Evolutionary conservation across 2,329 filamentous ascomycete species (phyloP).

Genomic region (Botrytis fragariae): DNA sequence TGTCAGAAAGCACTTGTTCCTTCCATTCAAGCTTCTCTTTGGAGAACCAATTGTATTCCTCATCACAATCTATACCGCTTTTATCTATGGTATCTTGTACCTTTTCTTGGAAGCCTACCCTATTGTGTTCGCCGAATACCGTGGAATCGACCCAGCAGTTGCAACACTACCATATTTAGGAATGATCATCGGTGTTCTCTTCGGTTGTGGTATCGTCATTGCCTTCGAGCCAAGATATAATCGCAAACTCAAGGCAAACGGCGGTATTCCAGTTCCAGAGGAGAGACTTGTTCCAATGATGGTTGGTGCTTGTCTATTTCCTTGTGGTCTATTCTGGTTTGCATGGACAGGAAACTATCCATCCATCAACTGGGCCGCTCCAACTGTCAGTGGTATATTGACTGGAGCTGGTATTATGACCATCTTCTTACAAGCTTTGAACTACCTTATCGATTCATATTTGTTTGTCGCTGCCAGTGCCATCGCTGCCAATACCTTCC

Average conservation of each 20-base stretch:
- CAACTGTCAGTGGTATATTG: constrained; percentile 43
- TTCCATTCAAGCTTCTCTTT: constrained; percentile 55
- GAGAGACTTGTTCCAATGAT: constrained; percentile 43
- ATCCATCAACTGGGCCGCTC: constrained; percentile 40
- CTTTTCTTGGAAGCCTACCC: constrained; percentile 50
- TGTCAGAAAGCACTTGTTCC: constrained; percentile 29
- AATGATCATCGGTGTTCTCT: constrained; percentile 61
- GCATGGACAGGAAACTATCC: constrained; percentile 41
- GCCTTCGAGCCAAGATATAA: constrained; percentile 63
- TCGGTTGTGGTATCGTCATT: constrained; percentile 62
- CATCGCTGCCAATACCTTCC: constrained; percentile 29
- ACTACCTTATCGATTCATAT: constrained; percentile 29
- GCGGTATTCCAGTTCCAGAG: constrained; percentile 39
- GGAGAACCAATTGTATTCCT: constrained; percentile 61
- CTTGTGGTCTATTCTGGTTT: constrained; percentile 41
- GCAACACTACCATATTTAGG: constrained; percentile 37
- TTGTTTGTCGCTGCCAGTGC: constrained; percentile 28
- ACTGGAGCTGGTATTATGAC: constrained; percentile 60
- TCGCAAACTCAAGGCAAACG: constrained; percentile 41
- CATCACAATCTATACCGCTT: constrained; percentile 49
- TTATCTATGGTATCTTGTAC: constrained; percentile 52
- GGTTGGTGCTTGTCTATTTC: constrained; percentile 41
- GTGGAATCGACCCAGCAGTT: constrained; percentile 39
- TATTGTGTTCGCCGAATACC: constrained; percentile 44
- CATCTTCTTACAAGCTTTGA: constrained; percentile 48